phyloP scores from a whole-genome alignment of 2,329 filamentous ascomycete genomes.

The Claviceps pazoutovae region DNA sequence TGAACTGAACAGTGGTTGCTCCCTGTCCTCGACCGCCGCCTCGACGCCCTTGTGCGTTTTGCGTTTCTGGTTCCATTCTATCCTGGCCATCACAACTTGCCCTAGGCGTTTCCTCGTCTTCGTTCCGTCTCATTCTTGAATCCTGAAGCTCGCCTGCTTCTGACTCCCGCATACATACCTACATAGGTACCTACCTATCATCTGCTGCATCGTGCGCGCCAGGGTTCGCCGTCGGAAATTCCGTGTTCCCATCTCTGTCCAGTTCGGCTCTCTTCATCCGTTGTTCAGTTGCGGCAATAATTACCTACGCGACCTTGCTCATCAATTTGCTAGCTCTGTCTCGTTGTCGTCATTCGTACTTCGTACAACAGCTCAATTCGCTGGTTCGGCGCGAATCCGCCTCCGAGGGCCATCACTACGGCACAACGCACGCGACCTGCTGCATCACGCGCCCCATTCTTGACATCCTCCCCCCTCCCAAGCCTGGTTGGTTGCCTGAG shows the following conservation, averaged over 20 bases:
- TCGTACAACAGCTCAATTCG: background rate
- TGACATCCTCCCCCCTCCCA: background rate
- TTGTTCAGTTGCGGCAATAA: no score
- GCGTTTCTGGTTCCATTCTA: background rate
- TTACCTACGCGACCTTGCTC: no score
- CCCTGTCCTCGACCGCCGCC: no score
- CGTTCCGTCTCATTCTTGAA: background rate
- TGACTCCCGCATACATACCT: background rate
- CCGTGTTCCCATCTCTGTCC: background rate
- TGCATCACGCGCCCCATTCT: background rate
- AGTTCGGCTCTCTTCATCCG: background rate
- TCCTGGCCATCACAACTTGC: background rate
- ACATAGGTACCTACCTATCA: no score
- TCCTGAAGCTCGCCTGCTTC: background rate
- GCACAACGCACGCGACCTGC: background rate
- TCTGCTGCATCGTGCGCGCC: background rate
- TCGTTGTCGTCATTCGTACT: conserved; percentile 1
- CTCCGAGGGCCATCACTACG: background rate
- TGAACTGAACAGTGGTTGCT: no score
- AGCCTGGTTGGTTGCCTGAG: background rate
- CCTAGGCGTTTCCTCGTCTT: background rate
- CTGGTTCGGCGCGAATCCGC: background rate
- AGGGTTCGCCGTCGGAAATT: background rate
- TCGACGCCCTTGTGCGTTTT: background rate
- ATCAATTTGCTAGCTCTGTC: background rate